Evolutionary conservation across 345 rosid species (phyloP).

Genomic region (Acer campestre): DNA sequence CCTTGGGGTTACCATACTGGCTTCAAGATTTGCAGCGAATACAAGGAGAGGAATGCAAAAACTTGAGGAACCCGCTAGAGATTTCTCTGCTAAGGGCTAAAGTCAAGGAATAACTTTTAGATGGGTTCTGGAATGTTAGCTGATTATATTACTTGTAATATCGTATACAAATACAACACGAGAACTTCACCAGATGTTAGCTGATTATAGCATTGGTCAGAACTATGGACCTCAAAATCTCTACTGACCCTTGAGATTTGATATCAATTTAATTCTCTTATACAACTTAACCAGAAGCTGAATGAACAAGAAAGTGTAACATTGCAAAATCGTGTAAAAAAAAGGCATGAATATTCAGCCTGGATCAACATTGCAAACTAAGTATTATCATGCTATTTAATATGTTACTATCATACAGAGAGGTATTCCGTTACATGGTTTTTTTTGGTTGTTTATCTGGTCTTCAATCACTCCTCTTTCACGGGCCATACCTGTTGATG

Average conservation of each 20-base stretch:
- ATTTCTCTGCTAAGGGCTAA: not conserved
- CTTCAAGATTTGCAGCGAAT: slow-evolving; percentile 87
- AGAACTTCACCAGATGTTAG: not conserved
- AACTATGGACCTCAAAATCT: not conserved
- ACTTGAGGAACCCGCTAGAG: slow-evolving; percentile 70
- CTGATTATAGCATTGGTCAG: not conserved
- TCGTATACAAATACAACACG: not conserved
- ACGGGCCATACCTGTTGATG: slow-evolving; percentile 47
- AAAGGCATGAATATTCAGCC: too few species aligned
- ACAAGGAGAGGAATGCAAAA: slow-evolving; percentile 82
- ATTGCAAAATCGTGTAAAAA: too few species aligned
- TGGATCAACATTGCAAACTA: not conserved
- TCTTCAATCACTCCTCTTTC: not conserved
- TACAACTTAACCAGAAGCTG: not conserved
- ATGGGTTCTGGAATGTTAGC: not conserved
- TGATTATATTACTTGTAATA: slow-evolving; percentile 1
- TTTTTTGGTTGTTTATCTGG: not conserved
- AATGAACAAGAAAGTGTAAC: not conserved
- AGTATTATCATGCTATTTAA: not conserved
- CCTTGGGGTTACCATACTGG: slow-evolving; percentile 69
- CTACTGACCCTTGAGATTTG: not conserved
- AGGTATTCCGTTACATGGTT: not conserved
- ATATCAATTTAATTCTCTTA: not conserved
- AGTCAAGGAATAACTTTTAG: not conserved
- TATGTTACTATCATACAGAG: not conserved